Base-by-base conservation (phyloP, 139 green algal species). In the Chlamydomonas sp. region DNA sequence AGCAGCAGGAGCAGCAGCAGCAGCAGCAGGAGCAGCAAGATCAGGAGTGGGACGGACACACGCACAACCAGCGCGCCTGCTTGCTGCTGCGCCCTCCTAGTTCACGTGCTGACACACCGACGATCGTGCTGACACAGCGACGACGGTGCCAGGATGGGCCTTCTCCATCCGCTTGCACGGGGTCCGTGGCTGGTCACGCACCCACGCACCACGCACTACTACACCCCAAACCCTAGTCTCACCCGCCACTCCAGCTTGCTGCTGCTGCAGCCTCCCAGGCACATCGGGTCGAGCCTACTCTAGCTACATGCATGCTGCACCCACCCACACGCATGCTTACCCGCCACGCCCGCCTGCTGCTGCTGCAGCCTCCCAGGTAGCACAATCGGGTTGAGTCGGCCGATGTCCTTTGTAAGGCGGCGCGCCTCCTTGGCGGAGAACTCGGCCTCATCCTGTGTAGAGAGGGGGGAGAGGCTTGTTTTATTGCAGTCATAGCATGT, bases 361-460 rank as follows among this genome's bases (percentile, higher is more conserved):
- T 13, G 35, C 39, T 5, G 31, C 31, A 60, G 65, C 3, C 48
- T 26, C 34, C 37, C 70, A 20, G 71, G 70, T 0, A 89, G 81
- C 0, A 84, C 72, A 10, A 89, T 63, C 10, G 81, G 81, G 58
- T 74, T 68, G 37, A 89, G 74, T 28, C 65, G 67, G 30, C 63
- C 70, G 3, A 30, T 72, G 75, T 90, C 85, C 8, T 79, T 78
- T 0, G 29, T 67, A 28, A 79, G 13, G 2, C 83, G 13, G 50
- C 50, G 50, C 8, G 59, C 59, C 29, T 66, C 59, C 59, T 66
- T 66, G 31, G 59, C 59, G 24, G 59, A 30, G 20, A 66, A 66
- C 26, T 36, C 39, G 3, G 58, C 26, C 37, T 35, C 67, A 4
- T 59, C 49, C n/a, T 63, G n/a, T n/a, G n/a, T n/a, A n/a, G n/a